Conservation (phyloP, 345 rosid genomes). For the Murraya koenigii region DNA sequence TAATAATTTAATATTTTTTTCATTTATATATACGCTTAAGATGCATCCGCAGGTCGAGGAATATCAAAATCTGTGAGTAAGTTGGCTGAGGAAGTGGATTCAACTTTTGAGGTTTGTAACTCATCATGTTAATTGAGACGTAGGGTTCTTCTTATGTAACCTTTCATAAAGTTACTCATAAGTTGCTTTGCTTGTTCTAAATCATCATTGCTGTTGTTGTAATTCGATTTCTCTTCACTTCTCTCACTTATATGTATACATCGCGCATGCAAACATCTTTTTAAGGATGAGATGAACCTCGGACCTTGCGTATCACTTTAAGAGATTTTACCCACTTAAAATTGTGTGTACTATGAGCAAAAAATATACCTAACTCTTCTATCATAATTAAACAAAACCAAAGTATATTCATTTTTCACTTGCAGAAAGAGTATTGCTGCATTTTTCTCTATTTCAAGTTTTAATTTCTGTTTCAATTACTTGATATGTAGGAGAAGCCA, state of each 20-base stretch:
- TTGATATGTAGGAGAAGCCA: background rate
- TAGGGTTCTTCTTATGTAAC: background rate
- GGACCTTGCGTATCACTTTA: too few relatives aligned
- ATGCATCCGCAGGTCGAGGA: slow-evolving; percentile 38
- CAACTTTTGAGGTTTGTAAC: slow-evolving; percentile 33
- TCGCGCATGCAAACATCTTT: too few relatives aligned
- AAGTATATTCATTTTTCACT: background rate
- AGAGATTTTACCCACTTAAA: background rate
- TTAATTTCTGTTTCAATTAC: background rate
- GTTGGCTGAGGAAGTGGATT: slow-evolving; percentile 23
- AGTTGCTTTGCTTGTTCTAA: background rate
- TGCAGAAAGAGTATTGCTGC: slow-evolving; percentile 13
- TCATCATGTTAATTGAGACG: background rate
- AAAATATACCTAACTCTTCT: background rate
- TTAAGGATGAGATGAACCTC: too few relatives aligned
- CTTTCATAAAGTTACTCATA: background rate
- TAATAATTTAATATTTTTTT: too few relatives aligned
- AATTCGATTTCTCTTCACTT: background rate
- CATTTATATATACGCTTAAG: background rate
- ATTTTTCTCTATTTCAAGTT: background rate
- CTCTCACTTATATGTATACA: background rate
- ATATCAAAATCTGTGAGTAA: slow-evolving; percentile 26
- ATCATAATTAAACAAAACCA: slow-evolving; percentile 2
- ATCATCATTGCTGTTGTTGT: background rate
- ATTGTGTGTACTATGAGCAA: background rate